phyloP scores from a whole-genome alignment of 805 yeast species.

The Wickerhamiella kazuoi region DNA sequence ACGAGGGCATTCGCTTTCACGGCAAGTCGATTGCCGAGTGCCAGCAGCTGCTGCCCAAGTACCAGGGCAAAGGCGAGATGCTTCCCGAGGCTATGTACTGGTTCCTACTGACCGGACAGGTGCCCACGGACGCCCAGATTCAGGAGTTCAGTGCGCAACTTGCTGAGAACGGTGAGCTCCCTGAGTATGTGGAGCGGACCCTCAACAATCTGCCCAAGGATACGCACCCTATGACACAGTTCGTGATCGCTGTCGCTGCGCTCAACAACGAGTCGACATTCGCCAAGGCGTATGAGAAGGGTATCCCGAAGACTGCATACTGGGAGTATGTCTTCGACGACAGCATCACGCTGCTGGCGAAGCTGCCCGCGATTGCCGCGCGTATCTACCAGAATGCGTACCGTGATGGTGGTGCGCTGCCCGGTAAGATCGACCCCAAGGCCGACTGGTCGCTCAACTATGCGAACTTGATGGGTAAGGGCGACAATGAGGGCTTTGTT shows the following conservation, averaged over 20 bases:
- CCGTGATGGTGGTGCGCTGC: conserved; percentile 31
- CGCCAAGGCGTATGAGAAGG: conserved; percentile 54
- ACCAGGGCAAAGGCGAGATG: conserved; percentile 37
- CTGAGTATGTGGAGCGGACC: conserved; percentile 42
- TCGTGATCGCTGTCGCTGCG: conserved; percentile 58
- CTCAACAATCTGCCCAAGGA: conserved; percentile 47
- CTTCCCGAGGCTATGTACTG: conserved; percentile 52
- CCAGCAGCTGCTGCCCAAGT: conserved; percentile 46
- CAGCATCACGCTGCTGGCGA: conserved; percentile 48
- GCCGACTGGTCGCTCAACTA: conserved; percentile 63
- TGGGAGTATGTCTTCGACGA: conserved; percentile 68
- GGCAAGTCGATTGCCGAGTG: conserved; percentile 60
- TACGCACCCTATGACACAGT: conserved; percentile 73
- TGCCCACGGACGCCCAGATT: conserved; percentile 45
- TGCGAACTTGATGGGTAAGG: conserved; percentile 45
- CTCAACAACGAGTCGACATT: conserved; percentile 54
- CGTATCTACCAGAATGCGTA: conserved; percentile 51
- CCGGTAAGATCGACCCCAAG: conserved; percentile 34
- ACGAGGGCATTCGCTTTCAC: conserved; percentile 62
- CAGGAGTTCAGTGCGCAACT: conserved; percentile 39
- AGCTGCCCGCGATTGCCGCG: conserved; percentile 59
- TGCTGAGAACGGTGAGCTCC: conserved; percentile 47
- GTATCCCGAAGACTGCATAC: conserved; percentile 49
- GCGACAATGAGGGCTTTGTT: conserved; percentile 31
- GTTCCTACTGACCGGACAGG: conserved; percentile 58